Evolutionary conservation across 805 yeast genomes (phyloP), one percentile per base, ranked within the genome.

Genomic region (Spathaspora sp.): DNA sequence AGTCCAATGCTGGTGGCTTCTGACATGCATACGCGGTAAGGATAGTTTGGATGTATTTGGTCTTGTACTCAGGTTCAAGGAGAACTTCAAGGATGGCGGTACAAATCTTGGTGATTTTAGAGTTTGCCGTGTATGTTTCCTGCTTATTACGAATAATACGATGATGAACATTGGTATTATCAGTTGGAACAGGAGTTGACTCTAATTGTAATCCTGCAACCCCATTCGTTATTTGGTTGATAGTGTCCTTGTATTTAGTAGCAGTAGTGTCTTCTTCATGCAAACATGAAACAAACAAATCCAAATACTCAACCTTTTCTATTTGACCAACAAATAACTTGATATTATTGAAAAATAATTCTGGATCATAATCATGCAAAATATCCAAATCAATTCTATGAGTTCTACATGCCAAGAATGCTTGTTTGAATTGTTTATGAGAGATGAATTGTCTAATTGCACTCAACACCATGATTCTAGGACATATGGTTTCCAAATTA

Each of bases 21-120:
- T 89, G 88, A 66, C 96, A 89, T 0, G 97, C 97, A 63, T 86
- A 89, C 0, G 97, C 96, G 3, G 99, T 93, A 51, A 94, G 79
- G 18, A 87, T 81, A 1, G 94, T 80, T 65, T 89, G 96, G 50
- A 87, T 65, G 60, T 87, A 89, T 56, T 77, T 79, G 26, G 73
- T 65, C 54, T 76, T 78, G 61, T 81, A 82, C 42, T 74, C 70
- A 4, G 84, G 79, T 42, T 69, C 69, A 32, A 76, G 63, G 40
- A 91, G 70, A 1, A 86, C 83, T 0, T 73, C 64, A 17, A 91
- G 68, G 38, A 93, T 66, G 7, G 85, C 85, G 44, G 84, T 83
- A 69, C 98, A 91, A 29, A 94, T 83, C 52, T 69, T 78, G 66
- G 90, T 91, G 39, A 90, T 80, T 64, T 94, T 88, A 18, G 85